These are phyloP conservation scores for Fusarium palustre DNA, from an alignment of 2,329 filamentous ascomycete genomes.

Conservation along the genomic window DNA sequence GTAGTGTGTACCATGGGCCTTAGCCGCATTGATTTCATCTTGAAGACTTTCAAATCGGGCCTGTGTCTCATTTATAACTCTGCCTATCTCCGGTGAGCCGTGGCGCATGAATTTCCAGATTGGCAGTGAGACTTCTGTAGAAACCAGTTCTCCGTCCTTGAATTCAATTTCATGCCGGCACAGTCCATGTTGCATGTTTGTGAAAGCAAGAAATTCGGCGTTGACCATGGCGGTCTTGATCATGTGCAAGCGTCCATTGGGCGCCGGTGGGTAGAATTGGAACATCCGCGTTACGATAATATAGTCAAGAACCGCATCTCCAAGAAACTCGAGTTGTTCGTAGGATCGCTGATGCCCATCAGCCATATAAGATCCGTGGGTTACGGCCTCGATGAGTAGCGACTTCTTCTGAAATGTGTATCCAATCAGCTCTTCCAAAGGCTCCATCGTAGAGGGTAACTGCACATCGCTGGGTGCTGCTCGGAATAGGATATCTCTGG, in stretches of 20 bases:
- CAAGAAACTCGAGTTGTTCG: conserved; percentile 88
- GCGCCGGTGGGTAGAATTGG: conserved; percentile 54
- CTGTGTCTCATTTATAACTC: conserved; percentile 58
- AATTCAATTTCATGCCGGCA: conserved; percentile 40
- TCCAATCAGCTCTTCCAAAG: conserved; percentile 74
- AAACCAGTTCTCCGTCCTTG: conserved; percentile 30
- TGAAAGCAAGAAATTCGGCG: conserved; percentile 80
- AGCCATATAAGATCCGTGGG: conserved; percentile 73
- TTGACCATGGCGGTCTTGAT: conserved; percentile 83
- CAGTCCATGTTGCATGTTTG: conserved; percentile 66
- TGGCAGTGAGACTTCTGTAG: conserved; percentile 50
- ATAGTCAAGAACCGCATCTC: conserved; percentile 85
- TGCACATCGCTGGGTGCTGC: conserved; percentile 51
- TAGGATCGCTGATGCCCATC: conserved; percentile 57
- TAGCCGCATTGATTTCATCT: conserved; percentile 59
- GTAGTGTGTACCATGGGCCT: conserved; percentile 67
- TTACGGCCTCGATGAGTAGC: conserved; percentile 82
- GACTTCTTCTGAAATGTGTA: conserved; percentile 76
- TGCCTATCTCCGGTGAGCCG: conserved; percentile 59
- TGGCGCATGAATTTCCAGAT: conserved; percentile 80
- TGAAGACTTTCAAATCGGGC: conserved; percentile 62
- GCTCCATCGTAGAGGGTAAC: conserved; percentile 57
- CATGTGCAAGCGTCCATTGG: conserved; percentile 75
- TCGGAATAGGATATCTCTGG: conserved; percentile 59
- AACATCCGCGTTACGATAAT: conserved; percentile 76